Percentiles rank a stretch among this genome's conserved stretches.
These are phyloP conservation scores for Boechera stricta DNA, from an alignment of 345 rosid species.

Conservation along the genomic window DNA sequence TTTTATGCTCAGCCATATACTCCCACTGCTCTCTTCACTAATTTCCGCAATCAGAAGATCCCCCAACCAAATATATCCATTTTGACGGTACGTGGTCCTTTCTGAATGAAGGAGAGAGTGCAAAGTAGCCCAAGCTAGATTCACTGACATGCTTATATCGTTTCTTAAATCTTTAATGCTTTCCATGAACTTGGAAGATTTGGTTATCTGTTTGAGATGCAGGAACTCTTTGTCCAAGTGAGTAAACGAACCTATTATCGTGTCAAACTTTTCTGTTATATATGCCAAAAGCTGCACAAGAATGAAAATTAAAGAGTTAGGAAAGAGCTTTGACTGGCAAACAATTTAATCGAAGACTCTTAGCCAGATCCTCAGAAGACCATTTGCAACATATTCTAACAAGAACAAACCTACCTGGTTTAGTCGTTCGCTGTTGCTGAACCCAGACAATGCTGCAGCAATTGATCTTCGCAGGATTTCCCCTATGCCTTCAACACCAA, in stretches of 20 bases:
- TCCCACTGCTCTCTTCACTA: constrained; percentile 63
- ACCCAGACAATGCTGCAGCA: constrained; percentile 76
- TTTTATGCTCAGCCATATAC: constrained; percentile 75
- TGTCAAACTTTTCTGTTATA: constrained; percentile 81
- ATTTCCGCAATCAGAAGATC: constrained; percentile 95
- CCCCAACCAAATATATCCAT: constrained; percentile 94
- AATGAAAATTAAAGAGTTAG: constrained; percentile 25
- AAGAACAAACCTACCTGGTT: constrained; percentile 61
- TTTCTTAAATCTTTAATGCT: constrained; percentile 55
- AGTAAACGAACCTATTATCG: constrained; percentile 81
- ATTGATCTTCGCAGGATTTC: constrained; percentile 92
- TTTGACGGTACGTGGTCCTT: constrained; percentile 75
- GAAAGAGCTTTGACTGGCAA: constrained; percentile 25
- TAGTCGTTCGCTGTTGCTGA: constrained; percentile 83
- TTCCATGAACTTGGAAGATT: constrained; percentile 69
- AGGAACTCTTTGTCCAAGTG: constrained; percentile 89
- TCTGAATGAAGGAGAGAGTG: constrained; percentile 98
- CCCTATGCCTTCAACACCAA: constrained; percentile 93
- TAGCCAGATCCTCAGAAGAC: constrained; percentile 23
- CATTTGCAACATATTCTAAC: constrained; percentile 19
- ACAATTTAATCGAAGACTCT: constrained; percentile 12
- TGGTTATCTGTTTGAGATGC: constrained; percentile 74
- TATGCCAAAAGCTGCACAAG: constrained; percentile 82
- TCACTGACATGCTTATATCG: constrained; percentile 59
- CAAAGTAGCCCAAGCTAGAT: constrained; percentile 82